These are phyloP conservation scores for Pisolithus tinctorius DNA, from an alignment of 768 basidiomycete genomes.

Conservation along the genomic window DNA sequence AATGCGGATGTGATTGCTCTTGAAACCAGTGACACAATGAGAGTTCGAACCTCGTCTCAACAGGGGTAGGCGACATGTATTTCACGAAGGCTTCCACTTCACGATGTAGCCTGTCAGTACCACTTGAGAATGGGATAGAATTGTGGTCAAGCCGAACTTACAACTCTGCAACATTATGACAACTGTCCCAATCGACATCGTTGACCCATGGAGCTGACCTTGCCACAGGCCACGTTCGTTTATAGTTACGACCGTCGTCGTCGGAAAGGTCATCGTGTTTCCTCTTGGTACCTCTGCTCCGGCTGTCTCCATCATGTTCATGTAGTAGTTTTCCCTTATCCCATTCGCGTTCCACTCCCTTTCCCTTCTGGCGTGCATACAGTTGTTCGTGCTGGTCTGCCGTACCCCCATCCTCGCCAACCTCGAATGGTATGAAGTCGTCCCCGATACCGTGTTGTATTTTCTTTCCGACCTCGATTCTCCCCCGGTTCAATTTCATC, in stretches of 20 bases:
- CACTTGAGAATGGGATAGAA: constrained; percentile 6
- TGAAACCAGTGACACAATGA: constrained; percentile 65
- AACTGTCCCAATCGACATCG: constrained; percentile 63
- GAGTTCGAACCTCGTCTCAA: constrained; percentile 82
- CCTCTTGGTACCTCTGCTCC: constrained; percentile 33
- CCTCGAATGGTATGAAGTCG: constrained; percentile 26
- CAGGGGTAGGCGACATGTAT: constrained; percentile 81
- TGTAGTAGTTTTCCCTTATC: constrained; percentile 28
- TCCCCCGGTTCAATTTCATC: constrained; percentile 9
- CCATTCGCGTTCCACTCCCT: constrained; percentile 32
- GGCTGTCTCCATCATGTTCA: constrained; percentile 17
- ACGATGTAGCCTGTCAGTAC: constrained; percentile 58
- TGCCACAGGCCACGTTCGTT: constrained; percentile 44
- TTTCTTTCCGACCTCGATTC: constrained; percentile 6
- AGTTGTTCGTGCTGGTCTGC: constrained; percentile 6
- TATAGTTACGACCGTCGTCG: constrained; percentile 31
- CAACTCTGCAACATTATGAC: constrained; percentile 80
- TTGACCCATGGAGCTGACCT: constrained; percentile 65
- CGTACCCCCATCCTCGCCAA: constrained; percentile 12
- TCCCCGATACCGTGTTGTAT: constrained; percentile 16
- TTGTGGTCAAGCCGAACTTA: constrained; percentile 33
- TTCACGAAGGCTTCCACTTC: constrained; percentile 82
- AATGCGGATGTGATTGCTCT: constrained; percentile 58
- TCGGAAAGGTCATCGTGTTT: constrained; percentile 38
- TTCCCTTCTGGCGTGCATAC: constrained; percentile 17